phyloP scores from a whole-genome alignment of 768 basidiomycete species.

The Sutorius australiensis region DNA sequence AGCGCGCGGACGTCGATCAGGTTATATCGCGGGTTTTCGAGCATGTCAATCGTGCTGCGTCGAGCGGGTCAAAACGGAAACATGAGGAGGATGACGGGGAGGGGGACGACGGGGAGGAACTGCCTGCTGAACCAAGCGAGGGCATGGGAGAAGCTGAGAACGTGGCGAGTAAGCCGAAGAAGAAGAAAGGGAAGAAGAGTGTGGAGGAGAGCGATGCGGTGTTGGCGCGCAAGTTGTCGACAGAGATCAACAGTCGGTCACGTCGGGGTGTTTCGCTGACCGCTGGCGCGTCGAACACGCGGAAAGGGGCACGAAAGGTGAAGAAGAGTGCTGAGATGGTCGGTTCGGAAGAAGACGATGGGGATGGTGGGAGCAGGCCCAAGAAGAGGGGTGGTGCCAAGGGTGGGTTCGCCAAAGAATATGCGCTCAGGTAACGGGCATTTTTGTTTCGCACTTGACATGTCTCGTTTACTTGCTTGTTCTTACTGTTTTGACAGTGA shows the following conservation, averaged over 20 bases:
- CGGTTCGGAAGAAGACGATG: slow-evolving; percentile 45
- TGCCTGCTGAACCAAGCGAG: slow-evolving; percentile 16
- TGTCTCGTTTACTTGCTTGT: slow-evolving; percentile 1
- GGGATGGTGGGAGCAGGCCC: slow-evolving; percentile 43
- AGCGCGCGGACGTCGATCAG: slow-evolving; percentile 65
- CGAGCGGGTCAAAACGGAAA: slow-evolving; percentile 25
- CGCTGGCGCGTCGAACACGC: slow-evolving; percentile 37
- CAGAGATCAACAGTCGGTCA: slow-evolving; percentile 63
- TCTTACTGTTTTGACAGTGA: slow-evolving; percentile 42
- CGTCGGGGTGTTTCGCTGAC: slow-evolving; percentile 41
- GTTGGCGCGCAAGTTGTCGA: slow-evolving; percentile 66
- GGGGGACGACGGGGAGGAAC: neutral
- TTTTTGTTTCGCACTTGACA: neutral
- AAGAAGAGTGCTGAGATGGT: slow-evolving; percentile 54
- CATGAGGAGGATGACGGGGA: slow-evolving; percentile 24
- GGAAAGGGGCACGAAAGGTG: slow-evolving; percentile 40
- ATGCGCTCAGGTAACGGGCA: slow-evolving; percentile 55
- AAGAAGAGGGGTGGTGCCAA: slow-evolving; percentile 52
- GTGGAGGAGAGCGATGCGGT: slow-evolving; percentile 63
- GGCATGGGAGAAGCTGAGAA: slow-evolving; percentile 6
- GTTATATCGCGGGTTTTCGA: slow-evolving; percentile 68
- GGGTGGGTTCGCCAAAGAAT: slow-evolving; percentile 80
- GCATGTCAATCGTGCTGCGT: slow-evolving; percentile 42
- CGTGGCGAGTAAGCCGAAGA: slow-evolving; percentile 36
- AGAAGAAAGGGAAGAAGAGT: slow-evolving; percentile 42